phyloP scores from a whole-genome alignment of 73 alveolate species.

The Urostyla sp. region DNA sequence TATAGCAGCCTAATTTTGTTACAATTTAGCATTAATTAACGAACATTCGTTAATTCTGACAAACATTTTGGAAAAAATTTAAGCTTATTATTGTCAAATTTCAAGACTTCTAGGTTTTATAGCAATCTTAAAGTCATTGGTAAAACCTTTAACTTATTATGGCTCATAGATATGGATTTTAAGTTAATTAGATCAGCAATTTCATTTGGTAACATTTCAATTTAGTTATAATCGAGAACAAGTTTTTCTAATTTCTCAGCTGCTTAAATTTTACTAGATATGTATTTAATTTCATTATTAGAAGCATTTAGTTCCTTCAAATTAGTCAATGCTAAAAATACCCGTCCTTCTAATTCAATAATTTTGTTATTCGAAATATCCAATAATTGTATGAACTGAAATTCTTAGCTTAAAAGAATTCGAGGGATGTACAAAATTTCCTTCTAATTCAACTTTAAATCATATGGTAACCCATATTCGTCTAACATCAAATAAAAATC shows the following conservation, averaged over 20 bases:
- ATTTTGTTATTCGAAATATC: neutral
- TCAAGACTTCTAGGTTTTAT: neutral
- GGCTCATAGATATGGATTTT: no score
- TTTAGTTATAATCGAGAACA: neutral
- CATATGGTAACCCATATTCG: no score
- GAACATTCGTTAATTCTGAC: neutral
- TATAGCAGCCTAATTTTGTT: neutral
- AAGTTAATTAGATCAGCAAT: no score
- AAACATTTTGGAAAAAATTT: neutral
- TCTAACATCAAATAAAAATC: no score
- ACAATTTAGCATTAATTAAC: neutral
- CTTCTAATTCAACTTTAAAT: no score
- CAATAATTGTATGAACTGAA: no score
- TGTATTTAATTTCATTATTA: no score
- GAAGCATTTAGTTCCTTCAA: neutral
- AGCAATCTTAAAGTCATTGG: neutral
- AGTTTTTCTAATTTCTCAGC: neutral
- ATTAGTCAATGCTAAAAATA: no score
- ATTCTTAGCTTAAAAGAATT: no score
- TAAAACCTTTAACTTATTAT: neutral
- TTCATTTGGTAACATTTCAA: no score
- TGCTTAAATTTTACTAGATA: neutral
- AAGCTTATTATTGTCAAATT: neutral
- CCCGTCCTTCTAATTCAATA: neutral
- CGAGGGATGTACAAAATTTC: no score